Conservation (phyloP, 1,284 basidiomycete species). For the Kalmanozyma brasiliensis region DNA sequence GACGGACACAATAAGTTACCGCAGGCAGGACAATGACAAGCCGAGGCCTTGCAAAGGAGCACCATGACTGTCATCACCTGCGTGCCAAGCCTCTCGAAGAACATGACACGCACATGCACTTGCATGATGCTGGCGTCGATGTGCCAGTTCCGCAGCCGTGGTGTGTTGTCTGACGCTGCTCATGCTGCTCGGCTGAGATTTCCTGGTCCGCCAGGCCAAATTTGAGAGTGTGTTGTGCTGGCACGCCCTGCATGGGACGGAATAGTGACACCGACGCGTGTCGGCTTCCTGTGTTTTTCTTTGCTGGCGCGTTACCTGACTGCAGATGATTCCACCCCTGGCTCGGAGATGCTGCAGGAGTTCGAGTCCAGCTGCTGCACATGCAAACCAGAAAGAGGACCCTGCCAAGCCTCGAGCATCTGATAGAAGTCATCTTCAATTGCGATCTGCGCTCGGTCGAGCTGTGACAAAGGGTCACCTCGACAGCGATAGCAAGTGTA, state of each 20-base stretch:
- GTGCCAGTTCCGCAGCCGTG: background rate
- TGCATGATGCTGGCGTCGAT: conserved; percentile 7
- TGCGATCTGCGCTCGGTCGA: too few species aligned
- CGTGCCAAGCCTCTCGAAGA: conserved; percentile 34
- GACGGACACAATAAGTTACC: conserved; percentile 16
- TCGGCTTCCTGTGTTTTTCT: background rate
- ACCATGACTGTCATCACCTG: conserved; percentile 20
- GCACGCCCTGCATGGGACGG: background rate
- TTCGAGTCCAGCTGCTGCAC: background rate
- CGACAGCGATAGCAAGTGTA: background rate
- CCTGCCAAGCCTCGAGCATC: too few species aligned
- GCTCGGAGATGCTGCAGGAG: too few species aligned
- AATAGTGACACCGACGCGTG: background rate
- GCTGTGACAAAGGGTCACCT: too few species aligned
- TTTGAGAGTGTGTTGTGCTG: background rate
- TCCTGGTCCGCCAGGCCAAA: too few species aligned
- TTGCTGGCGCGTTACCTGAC: background rate
- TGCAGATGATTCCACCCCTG: background rate
- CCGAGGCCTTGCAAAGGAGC: too few species aligned
- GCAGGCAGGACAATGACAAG: too few species aligned
- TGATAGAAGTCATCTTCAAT: too few species aligned
- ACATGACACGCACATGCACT: conserved; percentile 10
- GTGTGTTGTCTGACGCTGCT: background rate
- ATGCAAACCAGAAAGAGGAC: background rate
- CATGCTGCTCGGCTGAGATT: background rate